Evolutionary conservation across 1,284 basidiomycete species (phyloP), one percentile per base, ranked within the genome.

Genomic region (Porogramme epimiltina): DNA sequence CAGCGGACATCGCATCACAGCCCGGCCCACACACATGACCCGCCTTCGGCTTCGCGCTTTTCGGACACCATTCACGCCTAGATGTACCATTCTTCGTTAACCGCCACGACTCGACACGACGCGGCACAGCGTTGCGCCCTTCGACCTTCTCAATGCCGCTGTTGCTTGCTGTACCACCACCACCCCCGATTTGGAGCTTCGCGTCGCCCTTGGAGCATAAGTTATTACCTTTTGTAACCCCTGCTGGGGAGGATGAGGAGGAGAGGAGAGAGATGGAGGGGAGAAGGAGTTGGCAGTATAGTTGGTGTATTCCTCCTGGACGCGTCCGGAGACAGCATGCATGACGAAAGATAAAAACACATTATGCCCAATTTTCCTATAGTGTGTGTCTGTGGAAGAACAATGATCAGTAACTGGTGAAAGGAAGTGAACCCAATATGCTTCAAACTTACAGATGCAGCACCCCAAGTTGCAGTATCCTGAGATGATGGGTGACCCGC

Each of bases 271-370:
- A 4, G 23, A 19, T 18, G 23, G 24, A 22, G 42, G 19, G 41
- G 39, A 31, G 24, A 25, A 31, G 33, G 2, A 20, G 23, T 18
- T 26, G 3, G 42, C 4, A 22, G 42, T 18, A 16, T n/a, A 6
- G 9, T 18, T 37, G 34, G 8, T 37, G 34, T 42, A 42, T 55
- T 55, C 49, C 45, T 55, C 53, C 53, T 42, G 53, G 53, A 55
- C 34, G 49, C 42, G 49, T 54, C 53, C 41, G 42, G 53, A 51
- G 53, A 47, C 53, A 54, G 13, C 28, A 20, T 20, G 36, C 34
- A 6, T 31, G 13, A 45, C 25, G n/a, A 19, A 42, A 42, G 38
- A 47, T 19, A 23, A 47, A 42, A 37, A 42, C 6, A 38, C 18
- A 22, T 18, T 28, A 5, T n/a, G 36, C 15, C n/a, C 36, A n/a